phyloP scores from a whole-genome alignment of 2,329 filamentous ascomycete genomes.

The Ceratocystis cubensis region DNA sequence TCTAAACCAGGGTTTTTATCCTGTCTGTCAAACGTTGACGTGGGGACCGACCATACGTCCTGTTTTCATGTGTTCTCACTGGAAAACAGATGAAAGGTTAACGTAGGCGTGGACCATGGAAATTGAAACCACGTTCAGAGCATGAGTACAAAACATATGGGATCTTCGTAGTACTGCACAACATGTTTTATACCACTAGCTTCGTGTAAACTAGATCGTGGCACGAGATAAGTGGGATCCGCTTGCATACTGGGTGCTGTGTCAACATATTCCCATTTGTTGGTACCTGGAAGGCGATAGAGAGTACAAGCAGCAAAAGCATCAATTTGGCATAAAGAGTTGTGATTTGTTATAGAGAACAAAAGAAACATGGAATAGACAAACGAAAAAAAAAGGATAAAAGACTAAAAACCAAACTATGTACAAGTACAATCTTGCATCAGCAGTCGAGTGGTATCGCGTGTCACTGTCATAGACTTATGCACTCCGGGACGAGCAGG shows the following conservation, averaged over 20 bases:
- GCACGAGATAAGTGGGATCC: neutral
- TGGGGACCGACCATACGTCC: too few relatives aligned
- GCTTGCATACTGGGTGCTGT: neutral
- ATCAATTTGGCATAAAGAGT: neutral
- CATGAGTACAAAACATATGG: too few relatives aligned
- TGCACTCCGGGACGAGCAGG: neutral
- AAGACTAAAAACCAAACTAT: conserved; percentile 1
- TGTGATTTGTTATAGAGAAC: neutral
- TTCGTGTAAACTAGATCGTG: neutral
- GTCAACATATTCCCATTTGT: too few relatives aligned
- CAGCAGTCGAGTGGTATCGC: neutral
- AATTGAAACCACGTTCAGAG: too few relatives aligned
- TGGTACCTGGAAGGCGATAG: neutral
- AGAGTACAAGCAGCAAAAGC: neutral
- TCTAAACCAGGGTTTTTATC: too few relatives aligned
- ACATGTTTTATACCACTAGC: too few relatives aligned
- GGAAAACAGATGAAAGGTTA: too few relatives aligned
- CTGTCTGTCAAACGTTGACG: too few relatives aligned
- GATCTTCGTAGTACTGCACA: too few relatives aligned
- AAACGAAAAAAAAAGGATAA: conserved; percentile 2
- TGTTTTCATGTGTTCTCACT: too few relatives aligned
- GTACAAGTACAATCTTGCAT: conserved; percentile 1
- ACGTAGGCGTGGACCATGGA: too few relatives aligned
- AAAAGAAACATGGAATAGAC: conserved; percentile 7
- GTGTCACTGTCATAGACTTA: neutral